phyloP scores from a whole-genome alignment of 345 rosid species.

The Acer saccharum region DNA sequence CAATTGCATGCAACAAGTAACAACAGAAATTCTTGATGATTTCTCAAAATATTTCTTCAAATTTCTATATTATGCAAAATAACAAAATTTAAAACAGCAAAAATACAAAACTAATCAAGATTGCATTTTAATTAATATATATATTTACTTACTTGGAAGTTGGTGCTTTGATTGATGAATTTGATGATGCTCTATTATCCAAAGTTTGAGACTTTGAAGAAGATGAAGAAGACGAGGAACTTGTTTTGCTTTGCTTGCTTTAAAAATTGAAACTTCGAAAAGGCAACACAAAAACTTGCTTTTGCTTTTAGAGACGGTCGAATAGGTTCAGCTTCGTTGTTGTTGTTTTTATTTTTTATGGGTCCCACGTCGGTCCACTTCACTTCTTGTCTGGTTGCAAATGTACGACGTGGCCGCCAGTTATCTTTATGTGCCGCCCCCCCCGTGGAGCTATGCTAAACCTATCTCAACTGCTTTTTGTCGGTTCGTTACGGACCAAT shows the following conservation, averaged over 20 bases:
- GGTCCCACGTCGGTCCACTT: neutral
- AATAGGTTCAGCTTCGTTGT: neutral
- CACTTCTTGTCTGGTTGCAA: neutral
- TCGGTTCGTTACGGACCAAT: neutral
- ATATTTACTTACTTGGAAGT: too few relatives aligned
- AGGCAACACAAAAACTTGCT: neutral
- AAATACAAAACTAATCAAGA: too few relatives aligned
- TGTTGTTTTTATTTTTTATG: neutral
- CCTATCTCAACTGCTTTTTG: neutral
- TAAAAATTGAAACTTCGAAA: too few relatives aligned
- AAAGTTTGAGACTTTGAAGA: neutral
- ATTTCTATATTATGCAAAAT: neutral
- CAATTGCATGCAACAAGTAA: neutral
- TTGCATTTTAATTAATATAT: too few relatives aligned
- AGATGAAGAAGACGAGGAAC: neutral
- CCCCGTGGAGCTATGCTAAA: neutral
- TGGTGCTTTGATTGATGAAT: neutral
- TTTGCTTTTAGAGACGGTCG: neutral
- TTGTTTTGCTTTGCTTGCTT: neutral
- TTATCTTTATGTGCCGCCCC: neutral
- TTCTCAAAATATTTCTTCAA: neutral
- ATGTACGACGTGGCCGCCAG: slow-evolving; percentile 6
- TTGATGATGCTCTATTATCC: neutral
- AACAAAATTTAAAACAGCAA: too few relatives aligned
- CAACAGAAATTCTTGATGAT: neutral